phyloP scores from a whole-genome alignment of 1,284 basidiomycete genomes.

The Microbotryomycetes sp. region DNA sequence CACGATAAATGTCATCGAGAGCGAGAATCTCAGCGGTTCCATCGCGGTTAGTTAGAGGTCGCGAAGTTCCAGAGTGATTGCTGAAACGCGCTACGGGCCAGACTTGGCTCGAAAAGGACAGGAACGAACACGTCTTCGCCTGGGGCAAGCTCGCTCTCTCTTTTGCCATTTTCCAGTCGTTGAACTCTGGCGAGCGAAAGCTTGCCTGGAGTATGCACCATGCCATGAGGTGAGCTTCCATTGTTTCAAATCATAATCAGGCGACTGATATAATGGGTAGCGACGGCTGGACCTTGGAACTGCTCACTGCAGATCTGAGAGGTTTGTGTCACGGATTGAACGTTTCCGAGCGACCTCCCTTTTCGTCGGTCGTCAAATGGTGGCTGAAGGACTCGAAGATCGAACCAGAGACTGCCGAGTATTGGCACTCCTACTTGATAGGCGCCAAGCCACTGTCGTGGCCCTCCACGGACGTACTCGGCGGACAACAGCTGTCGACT shows the following conservation, averaged over 20 bases:
- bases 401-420: conserved; percentile 1
- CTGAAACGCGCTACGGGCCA: not conserved
- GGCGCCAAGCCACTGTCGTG: conserved; percentile 16
- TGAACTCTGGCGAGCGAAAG: conserved; percentile 3
- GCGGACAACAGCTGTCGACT: conserved; percentile 21
- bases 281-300: conserved; percentile 35
- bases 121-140: conserved; percentile 14
- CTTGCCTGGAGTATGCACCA: conserved; percentile 34
- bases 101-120: conserved; percentile 24
- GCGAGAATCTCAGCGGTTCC: not conserved
- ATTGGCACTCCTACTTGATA: conserved; percentile 28
- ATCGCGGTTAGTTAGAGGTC: conserved; percentile 8
- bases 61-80: no score
- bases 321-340: conserved; percentile 18
- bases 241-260: no score
- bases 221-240: conserved; percentile 22
- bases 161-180: conserved; percentile 22
- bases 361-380: conserved; percentile 25
- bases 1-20: not conserved
- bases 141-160: conserved; percentile 30
- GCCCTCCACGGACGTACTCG: conserved; percentile 12
- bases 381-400: conserved; percentile 9
- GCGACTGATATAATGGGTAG: no score
- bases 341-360: conserved; percentile 12
- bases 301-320: conserved; percentile 31